Conservation (phyloP, 108 stramenopile species). For the Cyclotella kingstonii region DNA sequence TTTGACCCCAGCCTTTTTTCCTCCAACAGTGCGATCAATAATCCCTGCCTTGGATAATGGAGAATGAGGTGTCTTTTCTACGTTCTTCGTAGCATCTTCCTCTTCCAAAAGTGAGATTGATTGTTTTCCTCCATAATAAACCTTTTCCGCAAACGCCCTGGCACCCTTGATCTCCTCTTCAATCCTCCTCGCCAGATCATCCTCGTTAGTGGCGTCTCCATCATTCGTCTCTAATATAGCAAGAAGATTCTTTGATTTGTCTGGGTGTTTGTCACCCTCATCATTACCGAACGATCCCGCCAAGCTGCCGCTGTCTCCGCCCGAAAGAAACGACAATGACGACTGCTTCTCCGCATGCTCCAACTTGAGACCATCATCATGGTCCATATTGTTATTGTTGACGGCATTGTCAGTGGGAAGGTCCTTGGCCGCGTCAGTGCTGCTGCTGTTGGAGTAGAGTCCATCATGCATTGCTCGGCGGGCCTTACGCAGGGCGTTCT, state of each 20-base stretch:
- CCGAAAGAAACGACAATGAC: too few relatives aligned
- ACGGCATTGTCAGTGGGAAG: neutral
- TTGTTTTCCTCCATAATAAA: constrained; percentile 24
- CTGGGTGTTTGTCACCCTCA: too few relatives aligned
- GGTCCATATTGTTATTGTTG: neutral
- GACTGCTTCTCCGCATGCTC: too few relatives aligned
- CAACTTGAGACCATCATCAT: neutral
- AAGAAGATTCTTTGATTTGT: neutral
- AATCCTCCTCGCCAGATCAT: constrained; percentile 30
- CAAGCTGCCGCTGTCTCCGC: too few relatives aligned
- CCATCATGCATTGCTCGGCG: constrained; percentile 47
- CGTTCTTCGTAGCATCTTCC: neutral
- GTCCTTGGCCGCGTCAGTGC: constrained; percentile 3
- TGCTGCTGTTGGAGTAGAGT: neutral
- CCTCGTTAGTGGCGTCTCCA: constrained; percentile 1
- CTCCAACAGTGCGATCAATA: too few relatives aligned
- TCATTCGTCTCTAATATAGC: neutral
- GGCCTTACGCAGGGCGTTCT: constrained; percentile 56
- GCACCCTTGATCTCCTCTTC: constrained; percentile 41
- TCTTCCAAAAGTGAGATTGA: too few relatives aligned
- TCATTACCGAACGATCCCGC: too few relatives aligned
- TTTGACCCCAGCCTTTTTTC: too few relatives aligned
- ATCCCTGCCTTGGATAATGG: too few relatives aligned
- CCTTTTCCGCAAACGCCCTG: constrained; percentile 30
- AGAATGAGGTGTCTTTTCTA: too few relatives aligned